phyloP scores from a whole-genome alignment of 176 grass and related monocot genomes.

The Areca catechu region DNA sequence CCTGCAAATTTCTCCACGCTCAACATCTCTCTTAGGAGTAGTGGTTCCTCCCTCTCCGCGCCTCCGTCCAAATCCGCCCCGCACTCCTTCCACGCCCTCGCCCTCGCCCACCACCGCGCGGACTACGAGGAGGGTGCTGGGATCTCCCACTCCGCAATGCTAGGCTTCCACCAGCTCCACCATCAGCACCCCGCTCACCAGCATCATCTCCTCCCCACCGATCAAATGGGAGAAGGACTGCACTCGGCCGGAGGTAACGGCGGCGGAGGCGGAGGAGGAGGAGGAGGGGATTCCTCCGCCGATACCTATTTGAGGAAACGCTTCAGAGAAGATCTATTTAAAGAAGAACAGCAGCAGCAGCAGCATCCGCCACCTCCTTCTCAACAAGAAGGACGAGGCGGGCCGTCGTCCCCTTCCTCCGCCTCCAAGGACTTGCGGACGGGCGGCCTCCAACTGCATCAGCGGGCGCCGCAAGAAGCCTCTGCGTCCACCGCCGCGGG shows the following conservation, averaged over 20 bases:
- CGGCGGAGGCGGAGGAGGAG: conserved; percentile 10
- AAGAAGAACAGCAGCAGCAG: conserved; percentile 46
- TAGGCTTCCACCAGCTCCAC: conserved; percentile 64
- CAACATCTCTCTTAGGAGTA: conserved; percentile 65
- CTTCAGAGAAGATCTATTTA: conserved; percentile 90
- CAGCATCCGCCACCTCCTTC: background rate
- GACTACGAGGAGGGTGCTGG: conserved; percentile 7
- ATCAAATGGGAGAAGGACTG: conserved; percentile 12
- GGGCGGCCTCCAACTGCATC: conserved; percentile 11
- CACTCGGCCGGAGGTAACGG: background rate
- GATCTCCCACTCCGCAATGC: conserved; percentile 37
- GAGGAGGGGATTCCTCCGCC: conserved; percentile 22
- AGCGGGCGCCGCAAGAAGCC: conserved; percentile 7
- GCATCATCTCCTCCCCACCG: conserved; percentile 22
- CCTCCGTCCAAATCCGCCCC: conserved; percentile 20
- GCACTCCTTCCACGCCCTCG: conserved; percentile 31
- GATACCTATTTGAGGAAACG: conserved; percentile 82
- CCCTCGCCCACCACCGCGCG: conserved; percentile 32
- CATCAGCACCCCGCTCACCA: conserved; percentile 43
- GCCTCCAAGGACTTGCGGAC: conserved; percentile 7
- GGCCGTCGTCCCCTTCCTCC: conserved; percentile 30
- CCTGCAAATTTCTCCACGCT: conserved; percentile 86
- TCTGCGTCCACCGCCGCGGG: conserved; percentile 21
- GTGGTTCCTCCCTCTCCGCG: conserved; percentile 26
- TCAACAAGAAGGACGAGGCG: conserved; percentile 2